Conservation (phyloP, 306 rosid species). For the Lathyrus oleraceus region DNA sequence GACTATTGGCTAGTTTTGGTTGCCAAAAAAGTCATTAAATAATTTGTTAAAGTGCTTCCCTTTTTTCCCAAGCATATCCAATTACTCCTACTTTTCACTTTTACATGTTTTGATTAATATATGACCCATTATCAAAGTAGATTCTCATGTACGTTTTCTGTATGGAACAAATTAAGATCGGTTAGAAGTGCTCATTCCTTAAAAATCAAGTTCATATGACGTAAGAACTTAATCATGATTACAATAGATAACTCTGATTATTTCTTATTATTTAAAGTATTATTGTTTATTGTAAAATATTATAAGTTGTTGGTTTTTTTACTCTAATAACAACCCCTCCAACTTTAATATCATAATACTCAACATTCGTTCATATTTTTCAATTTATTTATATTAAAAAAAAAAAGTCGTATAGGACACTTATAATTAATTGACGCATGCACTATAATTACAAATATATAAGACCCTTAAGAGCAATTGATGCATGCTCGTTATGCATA, state of each 20-base stretch:
- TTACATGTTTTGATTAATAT: not conserved
- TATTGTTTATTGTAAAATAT: not conserved
- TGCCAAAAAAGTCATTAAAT: conserved; percentile 1
- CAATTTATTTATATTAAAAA: too few relatives aligned
- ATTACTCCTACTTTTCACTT: not conserved
- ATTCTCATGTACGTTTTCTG: not conserved
- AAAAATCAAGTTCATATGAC: conserved; percentile 20
- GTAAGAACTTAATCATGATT: conserved; percentile 22
- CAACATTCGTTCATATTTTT: too few relatives aligned
- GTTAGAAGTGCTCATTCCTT: not conserved
- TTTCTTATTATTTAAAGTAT: too few relatives aligned
- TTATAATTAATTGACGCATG: too few relatives aligned
- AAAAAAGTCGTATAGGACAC: too few relatives aligned
- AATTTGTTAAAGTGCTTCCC: not conserved
- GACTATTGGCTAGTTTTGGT: conserved; percentile 27
- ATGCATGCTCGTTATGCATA: too few relatives aligned
- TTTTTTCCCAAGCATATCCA: not conserved
- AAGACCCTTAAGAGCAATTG: too few relatives aligned
- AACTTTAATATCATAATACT: too few relatives aligned
- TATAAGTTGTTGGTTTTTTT: too few relatives aligned
- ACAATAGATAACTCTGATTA: not conserved
- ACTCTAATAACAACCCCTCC: too few relatives aligned
- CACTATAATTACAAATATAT: too few relatives aligned
- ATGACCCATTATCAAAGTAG: not conserved
- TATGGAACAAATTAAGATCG: not conserved